Conservation (phyloP, 371 early-diverging fungal genomes). For the Coemansia sp. region DNA sequence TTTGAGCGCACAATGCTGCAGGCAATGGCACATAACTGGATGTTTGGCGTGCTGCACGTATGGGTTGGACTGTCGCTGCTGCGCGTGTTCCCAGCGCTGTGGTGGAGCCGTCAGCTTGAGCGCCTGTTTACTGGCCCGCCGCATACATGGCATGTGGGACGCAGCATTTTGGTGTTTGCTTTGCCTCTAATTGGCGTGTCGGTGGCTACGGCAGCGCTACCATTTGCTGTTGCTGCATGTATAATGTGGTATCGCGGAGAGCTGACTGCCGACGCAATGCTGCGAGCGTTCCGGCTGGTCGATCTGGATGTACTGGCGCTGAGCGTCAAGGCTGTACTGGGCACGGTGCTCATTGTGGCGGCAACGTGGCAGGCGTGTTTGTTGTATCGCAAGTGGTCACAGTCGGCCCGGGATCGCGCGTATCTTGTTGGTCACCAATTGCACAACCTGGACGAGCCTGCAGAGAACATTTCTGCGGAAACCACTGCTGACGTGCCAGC, state of each 20-base stretch:
- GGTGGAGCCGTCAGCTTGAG: constrained; percentile 14
- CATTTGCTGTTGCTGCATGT: constrained; percentile 18
- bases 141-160: constrained; percentile 36
- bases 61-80: constrained; percentile 26
- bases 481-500: too few relatives aligned
- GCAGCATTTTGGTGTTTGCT: constrained; percentile 19
- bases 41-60: constrained; percentile 35
- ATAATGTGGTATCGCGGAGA: constrained; percentile 10
- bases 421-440: constrained; percentile 65
- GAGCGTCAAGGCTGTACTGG: constrained; percentile 16
- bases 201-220: constrained; percentile 1
- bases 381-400: constrained; percentile 54
- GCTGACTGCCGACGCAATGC: neutral
- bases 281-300: constrained; percentile 6
- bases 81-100: constrained; percentile 23
- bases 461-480: too few relatives aligned
- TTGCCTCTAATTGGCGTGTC: constrained; percentile 13
- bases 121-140: constrained; percentile 35
- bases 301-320: constrained; percentile 22
- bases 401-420: constrained; percentile 61
- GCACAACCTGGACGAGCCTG: constrained; percentile 58
- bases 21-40: constrained; percentile 39
- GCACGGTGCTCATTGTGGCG: constrained; percentile 37
- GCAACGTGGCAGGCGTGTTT: constrained; percentile 45
- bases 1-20: constrained; percentile 18